phyloP scores from a whole-genome alignment of 2,329 filamentous ascomycete species.

The Arthrobotrys sinensis region DNA sequence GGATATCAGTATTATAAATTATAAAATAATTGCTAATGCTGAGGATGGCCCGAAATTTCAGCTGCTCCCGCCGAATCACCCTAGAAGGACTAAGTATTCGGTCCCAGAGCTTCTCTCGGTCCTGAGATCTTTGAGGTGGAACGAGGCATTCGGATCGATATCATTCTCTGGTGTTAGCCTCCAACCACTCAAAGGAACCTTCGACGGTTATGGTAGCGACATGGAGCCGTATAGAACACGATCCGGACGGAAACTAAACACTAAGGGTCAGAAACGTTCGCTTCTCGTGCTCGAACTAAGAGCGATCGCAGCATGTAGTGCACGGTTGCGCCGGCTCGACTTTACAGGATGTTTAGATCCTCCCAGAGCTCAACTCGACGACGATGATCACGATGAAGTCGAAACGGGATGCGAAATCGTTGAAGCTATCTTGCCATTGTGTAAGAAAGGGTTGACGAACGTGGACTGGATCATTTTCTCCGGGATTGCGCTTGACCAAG shows the following conservation, averaged over 20 bases:
- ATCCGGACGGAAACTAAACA: conserved; percentile 72
- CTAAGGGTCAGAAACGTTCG: conserved; percentile 68
- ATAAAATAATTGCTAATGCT: conserved; percentile 74
- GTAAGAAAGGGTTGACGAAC: conserved; percentile 77
- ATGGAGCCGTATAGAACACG: conserved; percentile 76
- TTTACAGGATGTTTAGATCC: conserved; percentile 76
- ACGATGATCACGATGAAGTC: conserved; percentile 69
- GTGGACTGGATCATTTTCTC: conserved; percentile 80
- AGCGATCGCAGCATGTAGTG: conserved; percentile 77
- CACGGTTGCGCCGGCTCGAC: conserved; percentile 75
- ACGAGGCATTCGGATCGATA: conserved; percentile 78
- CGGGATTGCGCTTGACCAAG: conserved; percentile 79
- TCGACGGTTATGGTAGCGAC: conserved; percentile 75
- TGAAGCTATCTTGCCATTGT: conserved; percentile 78
- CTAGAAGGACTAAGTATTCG: conserved; percentile 72
- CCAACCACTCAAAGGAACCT: conserved; percentile 76
- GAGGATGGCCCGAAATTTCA: conserved; percentile 79
- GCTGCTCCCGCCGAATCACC: conserved; percentile 73
- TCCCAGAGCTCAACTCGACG: conserved; percentile 68
- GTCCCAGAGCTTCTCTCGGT: conserved; percentile 78
- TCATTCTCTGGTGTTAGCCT: conserved; percentile 78
- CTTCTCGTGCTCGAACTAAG: conserved; percentile 79
- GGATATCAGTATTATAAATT: conserved; percentile 78
- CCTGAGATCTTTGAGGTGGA: conserved; percentile 79
- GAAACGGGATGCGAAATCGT: conserved; percentile 79